These are phyloP conservation scores for Starmerella gropengiesseri DNA, from an alignment of 805 yeast species.

Conservation along the genomic window DNA sequence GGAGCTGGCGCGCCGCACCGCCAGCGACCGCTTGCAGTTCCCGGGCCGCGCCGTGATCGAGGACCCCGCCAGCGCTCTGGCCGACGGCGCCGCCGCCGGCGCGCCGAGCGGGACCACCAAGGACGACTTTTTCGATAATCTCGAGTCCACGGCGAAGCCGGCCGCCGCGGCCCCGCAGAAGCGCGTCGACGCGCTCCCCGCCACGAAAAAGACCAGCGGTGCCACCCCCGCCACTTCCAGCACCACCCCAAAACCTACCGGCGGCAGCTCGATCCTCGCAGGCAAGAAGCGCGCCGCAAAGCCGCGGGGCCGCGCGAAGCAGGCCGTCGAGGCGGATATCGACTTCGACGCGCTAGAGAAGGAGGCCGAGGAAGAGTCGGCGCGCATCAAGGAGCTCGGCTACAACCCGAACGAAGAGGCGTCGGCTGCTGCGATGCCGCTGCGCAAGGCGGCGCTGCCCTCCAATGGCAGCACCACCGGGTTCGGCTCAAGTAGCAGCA, in stretches of 20 bases:
- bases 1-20: constrained; percentile 60
- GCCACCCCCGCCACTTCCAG: constrained; percentile 11
- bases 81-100: constrained; percentile 14
- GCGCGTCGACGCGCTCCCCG: constrained; percentile 12
- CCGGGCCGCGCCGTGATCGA: constrained; percentile 43
- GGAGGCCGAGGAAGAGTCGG: constrained; percentile 74
- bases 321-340: constrained; percentile 32
- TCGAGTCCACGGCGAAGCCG: constrained; percentile 44
- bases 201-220: constrained; percentile 3
- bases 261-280: constrained; percentile 17
- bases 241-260: too few relatives aligned
- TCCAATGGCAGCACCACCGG: not conserved
- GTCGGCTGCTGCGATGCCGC: not conserved
- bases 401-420: constrained; percentile 32
- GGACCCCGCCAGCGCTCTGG: too few relatives aligned
- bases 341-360: constrained; percentile 60
- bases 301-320: constrained; percentile 21
- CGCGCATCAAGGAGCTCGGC: constrained; percentile 36
- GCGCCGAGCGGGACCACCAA: constrained; percentile 24
- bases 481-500: not conserved
- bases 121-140: constrained; percentile 84
- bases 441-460: constrained; percentile 15
- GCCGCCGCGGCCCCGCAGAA: constrained; percentile 14
- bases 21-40: constrained; percentile 52
- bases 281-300: constrained; percentile 11